These are phyloP conservation scores for Ilex paraguariensis DNA, from an alignment of 305 asterid species.

Conservation along the genomic window DNA sequence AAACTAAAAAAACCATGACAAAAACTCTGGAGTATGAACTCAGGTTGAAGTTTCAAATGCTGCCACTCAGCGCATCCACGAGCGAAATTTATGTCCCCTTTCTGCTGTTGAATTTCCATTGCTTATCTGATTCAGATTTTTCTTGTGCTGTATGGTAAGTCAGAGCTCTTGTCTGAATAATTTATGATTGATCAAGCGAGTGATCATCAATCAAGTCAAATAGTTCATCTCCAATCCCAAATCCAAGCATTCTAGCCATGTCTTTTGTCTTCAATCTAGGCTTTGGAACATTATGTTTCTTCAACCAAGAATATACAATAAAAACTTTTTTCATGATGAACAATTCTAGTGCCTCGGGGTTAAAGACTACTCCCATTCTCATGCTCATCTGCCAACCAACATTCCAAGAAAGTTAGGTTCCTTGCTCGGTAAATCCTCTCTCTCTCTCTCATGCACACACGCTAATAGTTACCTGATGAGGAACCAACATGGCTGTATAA, in stretches of 20 bases:
- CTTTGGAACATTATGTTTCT: slow-evolving; percentile 46
- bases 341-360: slow-evolving; percentile 82
- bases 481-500: slow-evolving; percentile 82
- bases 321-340: slow-evolving; percentile 72
- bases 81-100: too few species aligned
- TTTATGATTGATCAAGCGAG: slow-evolving; percentile 4
- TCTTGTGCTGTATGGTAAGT: too few species aligned
- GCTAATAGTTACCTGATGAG: slow-evolving; percentile 58
- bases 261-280: slow-evolving; percentile 74
- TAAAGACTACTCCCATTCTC: slow-evolving; percentile 78
- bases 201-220: slow-evolving; percentile 59
- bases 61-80: too few species aligned
- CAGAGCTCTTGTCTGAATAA: too few species aligned
- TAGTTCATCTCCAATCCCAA: slow-evolving; percentile 78
- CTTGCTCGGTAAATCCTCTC: not conserved
- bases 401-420: not conserved
- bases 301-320: slow-evolving; percentile 64
- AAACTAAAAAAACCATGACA: too few species aligned
- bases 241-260: slow-evolving; percentile 91
- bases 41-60: too few species aligned
- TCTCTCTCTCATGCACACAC: not conserved
- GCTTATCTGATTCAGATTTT: too few species aligned
- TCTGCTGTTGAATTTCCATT: too few species aligned
- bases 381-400: slow-evolving; percentile 51
- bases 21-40: too few species aligned